Evolutionary conservation across 306 rosid genomes (phyloP), one percentile per base, ranked within the genome.

Genomic region (Vicia faba): DNA sequence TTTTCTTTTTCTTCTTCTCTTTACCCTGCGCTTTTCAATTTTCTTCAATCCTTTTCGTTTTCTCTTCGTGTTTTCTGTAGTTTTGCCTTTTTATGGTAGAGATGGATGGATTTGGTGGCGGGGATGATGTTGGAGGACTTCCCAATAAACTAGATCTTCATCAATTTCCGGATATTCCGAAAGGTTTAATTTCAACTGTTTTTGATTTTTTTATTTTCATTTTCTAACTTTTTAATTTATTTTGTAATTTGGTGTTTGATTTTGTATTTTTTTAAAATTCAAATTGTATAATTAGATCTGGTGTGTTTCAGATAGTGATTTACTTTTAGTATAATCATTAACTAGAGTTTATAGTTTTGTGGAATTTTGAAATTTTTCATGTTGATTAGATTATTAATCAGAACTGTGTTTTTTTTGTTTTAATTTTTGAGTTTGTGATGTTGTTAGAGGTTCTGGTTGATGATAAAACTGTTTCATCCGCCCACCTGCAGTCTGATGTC

Each of bases 81-180:
- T 23, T 48, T 64, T n/a, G 44, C 15, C 2, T 41, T 77, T 73
- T 53, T 65, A 81, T 81, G 82, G 53, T 76, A 75, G 78, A 53
- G 18, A 89, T 92, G 98, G 96, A 93, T 68, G 87, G 83, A 71
- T 82, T 84, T 74, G 87, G 86, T 28, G 73, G 56, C 33, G 77
- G 81, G 40, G 82, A 77, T 69, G 72, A 81, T 55, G 41, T 83
- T 81, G 84, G 76, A 16, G 86, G 80, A 55, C 31, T 54, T 31
- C 53, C 71, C 31, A 69, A 53, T 60, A n/a, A 48, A 40, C 16
- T 48, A 36, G 48, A 71, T 78, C 76, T 9, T 31, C 61, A 49
- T 18, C 81, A 39, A 78, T 61, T 66, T 4, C 73, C 35, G 48
- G 76, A 50, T 71, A 31, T 23, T 66, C 35, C 78, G n/a, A 3